Base-by-base conservation (phyloP, 176 grass and related monocot species). In the Secale cereale region DNA sequence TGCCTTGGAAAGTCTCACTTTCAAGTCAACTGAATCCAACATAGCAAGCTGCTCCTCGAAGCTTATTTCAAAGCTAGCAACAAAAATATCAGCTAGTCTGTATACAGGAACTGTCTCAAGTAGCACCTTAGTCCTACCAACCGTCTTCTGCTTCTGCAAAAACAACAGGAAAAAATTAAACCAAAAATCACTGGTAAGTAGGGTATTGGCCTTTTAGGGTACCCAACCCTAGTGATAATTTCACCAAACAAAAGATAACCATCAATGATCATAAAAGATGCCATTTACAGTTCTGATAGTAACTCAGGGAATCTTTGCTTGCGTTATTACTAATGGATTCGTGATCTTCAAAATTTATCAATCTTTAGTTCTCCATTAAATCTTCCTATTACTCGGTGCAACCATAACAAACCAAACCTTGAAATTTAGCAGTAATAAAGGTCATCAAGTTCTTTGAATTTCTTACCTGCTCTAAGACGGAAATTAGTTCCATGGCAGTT, bases 61-160 rank as follows among this genome's bases (percentile, higher is more conserved):
- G 81, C 93, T 94, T 77, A 99, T 99, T 88, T 99, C 97, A 77
- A 99, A 99, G 87, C 93, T 99, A 78, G 97, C 97, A 77, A 99
- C 97, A 89, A 99, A 99, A 88, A 99, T 95, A 83, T 99, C 97
- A 67, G 97, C 97, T 79, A 99, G 86, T 66, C 97, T 91, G 87
- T 99, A 91, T 43, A 99, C 91, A 82, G 97, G 97, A 80, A 99
- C 94, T 10, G 97, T 99, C 64, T 99, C 97, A 70, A 99, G 91
- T 50, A 99, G 97, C 84, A 94, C 88, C 80, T 96, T 99, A 65
- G 93, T 99, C 90, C 94, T 94, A 72, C 97, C 93, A 81, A 94
- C 91, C 14, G 90, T 94, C 80, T 99, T 99, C 86, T 99, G 93
- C 85, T 96, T 99, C 97, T 99, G 97, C 57, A 80, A 65, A 68